Percentiles rank a stretch among this genome's conserved stretches.
These are phyloP conservation scores for Mentha longifolia DNA, from an alignment of 257 asterid species.

Conservation along the genomic window DNA sequence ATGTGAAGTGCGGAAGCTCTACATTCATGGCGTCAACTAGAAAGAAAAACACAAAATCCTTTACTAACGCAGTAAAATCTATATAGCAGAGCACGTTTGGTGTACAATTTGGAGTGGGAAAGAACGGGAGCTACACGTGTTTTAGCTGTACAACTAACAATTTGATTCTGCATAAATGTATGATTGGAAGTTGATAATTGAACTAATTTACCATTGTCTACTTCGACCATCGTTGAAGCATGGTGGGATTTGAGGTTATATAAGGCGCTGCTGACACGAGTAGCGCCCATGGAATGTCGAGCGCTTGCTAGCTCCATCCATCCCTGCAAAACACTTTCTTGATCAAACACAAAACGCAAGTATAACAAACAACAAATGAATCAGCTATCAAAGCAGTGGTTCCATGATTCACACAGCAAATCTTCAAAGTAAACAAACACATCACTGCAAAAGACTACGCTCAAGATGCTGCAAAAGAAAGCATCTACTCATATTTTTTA, in stretches of 20 bases:
- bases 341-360: constrained; percentile 17
- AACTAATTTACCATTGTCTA: constrained; percentile 50
- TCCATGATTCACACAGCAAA: constrained; percentile 2
- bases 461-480: neutral
- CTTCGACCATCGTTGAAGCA: constrained; percentile 75
- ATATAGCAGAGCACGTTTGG: constrained; percentile 11
- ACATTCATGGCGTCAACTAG: constrained; percentile 37
- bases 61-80: neutral
- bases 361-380: neutral
- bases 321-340: constrained; percentile 52
- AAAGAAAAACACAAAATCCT: constrained; percentile 28
- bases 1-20: constrained; percentile 51
- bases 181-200: neutral
- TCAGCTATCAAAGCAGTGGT: neutral
- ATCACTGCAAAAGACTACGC: neutral
- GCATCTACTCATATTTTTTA: neutral
- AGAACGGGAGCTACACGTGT: neutral
- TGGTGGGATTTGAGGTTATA: constrained; percentile 77
- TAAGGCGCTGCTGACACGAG: constrained; percentile 71
- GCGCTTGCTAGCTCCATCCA: constrained; percentile 94
- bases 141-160: neutral
- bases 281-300: constrained; percentile 84
- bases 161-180: constrained; percentile 1
- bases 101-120: too few species aligned
- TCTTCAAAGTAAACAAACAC: constrained; percentile 3